Percentiles rank a stretch among this genome's conserved stretches.
Evolutionary conservation across 345 rosid genomes (phyloP).

Genomic region (Eucalyptus fibrosa): DNA sequence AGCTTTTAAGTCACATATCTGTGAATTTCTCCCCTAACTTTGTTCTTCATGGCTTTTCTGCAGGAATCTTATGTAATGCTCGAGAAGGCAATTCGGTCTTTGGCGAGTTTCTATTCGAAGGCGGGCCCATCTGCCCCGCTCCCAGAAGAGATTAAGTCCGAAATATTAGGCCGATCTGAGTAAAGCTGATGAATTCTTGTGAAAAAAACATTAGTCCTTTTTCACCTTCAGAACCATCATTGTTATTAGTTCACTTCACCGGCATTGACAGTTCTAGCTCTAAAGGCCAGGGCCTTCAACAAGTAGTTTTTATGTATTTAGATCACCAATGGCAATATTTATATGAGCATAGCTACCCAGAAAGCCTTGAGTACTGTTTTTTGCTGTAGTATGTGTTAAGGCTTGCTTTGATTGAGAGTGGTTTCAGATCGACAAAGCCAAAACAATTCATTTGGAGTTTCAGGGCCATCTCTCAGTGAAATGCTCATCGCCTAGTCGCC

Average conservation of each 20-base stretch:
- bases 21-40: background rate
- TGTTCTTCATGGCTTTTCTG: background rate
- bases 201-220: background rate
- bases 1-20: background rate
- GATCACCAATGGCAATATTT: background rate
- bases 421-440: background rate
- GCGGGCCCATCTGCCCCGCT: slow-evolving; percentile 78
- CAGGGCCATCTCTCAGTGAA: background rate
- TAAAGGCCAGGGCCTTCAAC: background rate
- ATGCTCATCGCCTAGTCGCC: background rate
- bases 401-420: background rate
- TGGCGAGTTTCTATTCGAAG: slow-evolving; percentile 71
- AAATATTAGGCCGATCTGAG: slow-evolving; percentile 44
- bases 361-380: background rate
- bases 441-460: background rate
- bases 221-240: background rate
- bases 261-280: background rate
- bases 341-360: background rate
- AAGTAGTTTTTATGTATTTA: background rate
- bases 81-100: slow-evolving; percentile 64
- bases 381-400: background rate
- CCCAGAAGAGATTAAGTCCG: slow-evolving; percentile 55
- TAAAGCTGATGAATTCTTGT: slow-evolving; percentile 66
- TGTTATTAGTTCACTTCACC: background rate
- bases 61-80: slow-evolving; percentile 78